These are phyloP conservation scores for Pneumocystis oryctolagi DNA, from an alignment of 1,139 yeast genomes.

Conservation along the genomic window DNA sequence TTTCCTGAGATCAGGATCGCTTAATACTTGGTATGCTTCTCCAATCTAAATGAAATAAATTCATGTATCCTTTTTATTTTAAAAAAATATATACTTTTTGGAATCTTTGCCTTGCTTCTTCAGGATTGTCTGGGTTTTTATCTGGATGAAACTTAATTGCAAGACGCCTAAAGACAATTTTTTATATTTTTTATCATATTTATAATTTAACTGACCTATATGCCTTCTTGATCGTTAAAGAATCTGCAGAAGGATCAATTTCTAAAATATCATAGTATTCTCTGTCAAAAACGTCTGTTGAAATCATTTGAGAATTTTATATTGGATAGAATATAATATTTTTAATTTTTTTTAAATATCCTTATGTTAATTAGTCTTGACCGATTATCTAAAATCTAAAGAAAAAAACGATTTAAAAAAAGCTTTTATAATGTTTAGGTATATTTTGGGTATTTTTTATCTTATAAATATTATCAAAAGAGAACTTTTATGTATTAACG, in stretches of 20 bases:
- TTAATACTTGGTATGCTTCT: constrained; percentile 72
- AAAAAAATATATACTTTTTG: neutral
- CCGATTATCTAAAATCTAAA: neutral
- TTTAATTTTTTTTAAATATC: neutral
- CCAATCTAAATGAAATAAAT: constrained; percentile 29
- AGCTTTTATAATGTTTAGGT: too few relatives aligned
- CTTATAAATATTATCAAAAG: too few relatives aligned
- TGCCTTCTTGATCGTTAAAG: constrained; percentile 57
- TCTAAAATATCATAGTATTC: constrained; percentile 49
- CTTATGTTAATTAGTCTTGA: neutral
- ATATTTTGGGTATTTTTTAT: too few relatives aligned
- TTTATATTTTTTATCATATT: constrained; percentile 58
- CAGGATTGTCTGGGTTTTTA: constrained; percentile 50
- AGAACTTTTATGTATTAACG: too few relatives aligned
- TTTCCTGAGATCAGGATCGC: constrained; percentile 56
- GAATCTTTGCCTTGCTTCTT: neutral
- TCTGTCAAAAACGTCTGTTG: constrained; percentile 8
- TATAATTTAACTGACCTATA: constrained; percentile 50
- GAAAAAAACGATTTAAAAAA: neutral
- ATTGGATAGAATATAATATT: neutral
- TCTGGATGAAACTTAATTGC: constrained; percentile 92
- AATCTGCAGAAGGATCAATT: constrained; percentile 45
- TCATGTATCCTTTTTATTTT: neutral
- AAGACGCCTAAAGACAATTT: neutral
- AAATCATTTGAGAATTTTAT: neutral